phyloP scores from a whole-genome alignment of 345 rosid genomes.

The Eucalyptus tenuipes region DNA sequence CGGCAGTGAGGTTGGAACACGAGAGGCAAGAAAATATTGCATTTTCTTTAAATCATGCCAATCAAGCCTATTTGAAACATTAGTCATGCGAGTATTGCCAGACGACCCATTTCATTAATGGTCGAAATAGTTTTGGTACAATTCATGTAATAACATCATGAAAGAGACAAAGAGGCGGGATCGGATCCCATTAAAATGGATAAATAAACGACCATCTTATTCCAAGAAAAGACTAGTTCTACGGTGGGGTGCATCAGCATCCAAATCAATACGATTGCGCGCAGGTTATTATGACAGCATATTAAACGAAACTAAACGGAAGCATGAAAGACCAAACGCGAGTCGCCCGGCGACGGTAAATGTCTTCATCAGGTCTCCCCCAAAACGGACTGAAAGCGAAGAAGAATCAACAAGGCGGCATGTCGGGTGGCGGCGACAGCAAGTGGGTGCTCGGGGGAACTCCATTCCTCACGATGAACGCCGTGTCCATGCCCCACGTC shows the following conservation, averaged over 20 bases:
- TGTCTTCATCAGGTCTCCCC: background rate
- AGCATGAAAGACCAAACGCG: background rate
- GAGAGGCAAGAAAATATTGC: background rate
- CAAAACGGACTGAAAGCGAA: background rate
- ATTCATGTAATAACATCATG: background rate
- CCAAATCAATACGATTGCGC: background rate
- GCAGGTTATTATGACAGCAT: background rate
- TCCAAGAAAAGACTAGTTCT: background rate
- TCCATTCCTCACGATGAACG: constrained; percentile 16
- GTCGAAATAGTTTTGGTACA: background rate
- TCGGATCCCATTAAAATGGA: background rate
- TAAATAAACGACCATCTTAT: background rate
- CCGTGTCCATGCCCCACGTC: constrained; percentile 23
- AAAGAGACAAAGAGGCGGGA: background rate
- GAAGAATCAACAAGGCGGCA: constrained; percentile 16
- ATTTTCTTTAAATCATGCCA: background rate
- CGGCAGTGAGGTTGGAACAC: background rate
- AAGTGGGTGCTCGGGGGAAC: background rate
- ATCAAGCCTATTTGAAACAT: background rate
- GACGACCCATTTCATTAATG: background rate
- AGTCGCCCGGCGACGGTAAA: background rate
- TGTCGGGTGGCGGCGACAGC: constrained; percentile 17
- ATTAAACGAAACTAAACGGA: background rate
- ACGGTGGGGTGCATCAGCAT: background rate
- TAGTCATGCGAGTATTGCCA: background rate